Evolutionary conservation across 306 rosid genomes (phyloP).

Genomic region (Arachis stenosperma): DNA sequence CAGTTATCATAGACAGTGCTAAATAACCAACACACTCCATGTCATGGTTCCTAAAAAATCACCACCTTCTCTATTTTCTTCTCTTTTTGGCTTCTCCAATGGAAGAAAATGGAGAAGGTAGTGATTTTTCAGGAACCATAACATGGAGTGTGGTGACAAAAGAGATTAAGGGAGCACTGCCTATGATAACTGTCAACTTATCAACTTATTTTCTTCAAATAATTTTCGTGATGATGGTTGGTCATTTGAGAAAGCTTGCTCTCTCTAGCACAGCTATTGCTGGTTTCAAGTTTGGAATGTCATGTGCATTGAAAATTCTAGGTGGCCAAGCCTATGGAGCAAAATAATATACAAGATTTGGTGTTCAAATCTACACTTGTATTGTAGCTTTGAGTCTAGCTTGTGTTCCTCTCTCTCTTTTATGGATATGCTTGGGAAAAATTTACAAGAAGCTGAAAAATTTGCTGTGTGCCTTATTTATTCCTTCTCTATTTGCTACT

Average conservation of each 20-base stretch:
- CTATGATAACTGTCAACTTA: constrained; percentile 57
- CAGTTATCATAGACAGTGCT: constrained; percentile 63
- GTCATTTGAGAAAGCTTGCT: constrained; percentile 65
- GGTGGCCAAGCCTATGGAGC: constrained; percentile 80
- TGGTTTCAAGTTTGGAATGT: constrained; percentile 71
- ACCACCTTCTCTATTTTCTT: neutral
- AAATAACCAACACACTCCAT: constrained; percentile 39
- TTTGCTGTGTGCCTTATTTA: constrained; percentile 53
- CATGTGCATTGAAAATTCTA: constrained; percentile 67
- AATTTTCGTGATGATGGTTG: constrained; percentile 60
- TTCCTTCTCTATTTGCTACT: constrained; percentile 87
- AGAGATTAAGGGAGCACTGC: constrained; percentile 57
- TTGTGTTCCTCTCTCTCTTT: constrained; percentile 60
- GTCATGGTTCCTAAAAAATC: neutral
- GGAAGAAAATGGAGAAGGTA: neutral
- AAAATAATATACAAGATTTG: constrained; percentile 56
- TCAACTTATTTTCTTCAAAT: constrained; percentile 58
- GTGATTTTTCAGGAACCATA: neutral
- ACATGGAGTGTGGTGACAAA: constrained; percentile 33
- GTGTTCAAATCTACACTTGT: constrained; percentile 57
- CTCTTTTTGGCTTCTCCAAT: neutral
- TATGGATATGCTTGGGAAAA: constrained; percentile 67
- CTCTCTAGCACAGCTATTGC: constrained; percentile 70
- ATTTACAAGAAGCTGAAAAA: constrained; percentile 71
- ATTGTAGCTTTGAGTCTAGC: constrained; percentile 59